A percentile compares a stretch with the other conserved stretches of the same genome.
Evolutionary conservation across 31 red algal species (phyloP).

Genomic region (Odonthalia washingtoniensis): DNA sequence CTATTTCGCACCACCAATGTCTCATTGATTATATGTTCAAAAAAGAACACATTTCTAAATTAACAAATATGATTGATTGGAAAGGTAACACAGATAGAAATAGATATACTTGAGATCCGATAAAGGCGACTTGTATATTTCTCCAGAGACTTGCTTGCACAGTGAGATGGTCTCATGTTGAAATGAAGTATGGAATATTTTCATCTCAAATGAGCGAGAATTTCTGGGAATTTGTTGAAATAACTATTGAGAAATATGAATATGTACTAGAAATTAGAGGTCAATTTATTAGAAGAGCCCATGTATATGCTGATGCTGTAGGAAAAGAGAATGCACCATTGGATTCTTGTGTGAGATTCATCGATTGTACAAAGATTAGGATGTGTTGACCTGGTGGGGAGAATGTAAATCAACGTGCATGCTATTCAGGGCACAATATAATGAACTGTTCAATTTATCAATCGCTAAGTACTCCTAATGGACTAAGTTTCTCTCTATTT

Average conservation of each 20-base stretch:
- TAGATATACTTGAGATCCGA: no score
- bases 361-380: constrained; percentile 26
- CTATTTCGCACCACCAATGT: no score
- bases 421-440: background rate
- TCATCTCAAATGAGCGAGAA: constrained; percentile 5
- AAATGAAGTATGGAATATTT: background rate
- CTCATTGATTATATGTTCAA: no score
- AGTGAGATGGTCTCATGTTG: background rate
- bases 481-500: background rate
- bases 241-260: background rate
- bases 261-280: background rate
- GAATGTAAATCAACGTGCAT: background rate
- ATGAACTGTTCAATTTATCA: constrained; percentile 22
- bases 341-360: background rate
- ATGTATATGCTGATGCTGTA: background rate
- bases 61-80: no score
- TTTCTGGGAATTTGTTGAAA: constrained; percentile 8
- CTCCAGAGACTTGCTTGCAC: background rate
- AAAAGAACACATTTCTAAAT: no score
- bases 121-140: no score
- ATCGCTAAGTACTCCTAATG: background rate
- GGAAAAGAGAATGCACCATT: background rate
- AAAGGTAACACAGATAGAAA: no score
- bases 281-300: background rate
- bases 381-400: background rate